These are phyloP conservation scores for Coniophora puteana DNA, from an alignment of 1,284 basidiomycete genomes.

Conservation along the genomic window DNA sequence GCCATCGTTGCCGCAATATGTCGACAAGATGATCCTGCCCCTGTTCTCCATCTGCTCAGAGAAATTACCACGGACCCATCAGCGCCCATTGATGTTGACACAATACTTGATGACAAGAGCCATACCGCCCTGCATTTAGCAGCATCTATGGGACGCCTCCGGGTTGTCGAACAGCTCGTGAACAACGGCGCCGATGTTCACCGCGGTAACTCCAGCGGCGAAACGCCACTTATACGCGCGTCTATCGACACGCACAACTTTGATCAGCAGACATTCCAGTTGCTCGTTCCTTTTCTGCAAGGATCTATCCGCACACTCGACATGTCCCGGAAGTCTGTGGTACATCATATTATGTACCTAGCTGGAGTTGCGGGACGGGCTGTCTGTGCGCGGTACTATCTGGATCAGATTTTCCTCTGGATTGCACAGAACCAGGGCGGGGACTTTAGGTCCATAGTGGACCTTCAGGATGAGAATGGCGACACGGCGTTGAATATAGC, in stretches of 20 bases:
- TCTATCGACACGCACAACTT: slow-evolving; percentile 88
- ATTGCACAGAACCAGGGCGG: slow-evolving; percentile 70
- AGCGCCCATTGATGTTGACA: slow-evolving; percentile 62
- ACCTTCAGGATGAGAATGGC: slow-evolving; percentile 94
- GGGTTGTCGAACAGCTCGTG: slow-evolving; percentile 67
- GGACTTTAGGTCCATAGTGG: slow-evolving; percentile 79
- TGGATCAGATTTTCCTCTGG: slow-evolving; percentile 87
- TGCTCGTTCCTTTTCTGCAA: slow-evolving; percentile 62
- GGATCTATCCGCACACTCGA: slow-evolving; percentile 87
- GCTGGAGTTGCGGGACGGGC: slow-evolving; percentile 90
- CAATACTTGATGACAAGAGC: slow-evolving; percentile 89
- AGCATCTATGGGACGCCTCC: slow-evolving; percentile 76
- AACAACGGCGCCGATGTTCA: slow-evolving; percentile 79
- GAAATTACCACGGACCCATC: slow-evolving; percentile 50
- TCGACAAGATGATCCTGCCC: slow-evolving; percentile 60
- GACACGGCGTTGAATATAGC: slow-evolving; percentile 97
- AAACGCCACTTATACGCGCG: slow-evolving; percentile 92
- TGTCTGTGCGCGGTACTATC: slow-evolving; percentile 84
- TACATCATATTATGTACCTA: slow-evolving; percentile 93
- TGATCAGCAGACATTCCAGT: slow-evolving; percentile 75
- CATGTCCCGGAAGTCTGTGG: slow-evolving; percentile 80
- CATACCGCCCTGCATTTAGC: slow-evolving; percentile 96
- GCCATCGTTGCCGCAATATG: slow-evolving; percentile 63
- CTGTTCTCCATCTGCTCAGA: slow-evolving; percentile 61
- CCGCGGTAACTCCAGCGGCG: slow-evolving; percentile 90